These are phyloP conservation scores for Termitomyces sp. DNA, from an alignment of 768 basidiomycete genomes.

Conservation along the genomic window DNA sequence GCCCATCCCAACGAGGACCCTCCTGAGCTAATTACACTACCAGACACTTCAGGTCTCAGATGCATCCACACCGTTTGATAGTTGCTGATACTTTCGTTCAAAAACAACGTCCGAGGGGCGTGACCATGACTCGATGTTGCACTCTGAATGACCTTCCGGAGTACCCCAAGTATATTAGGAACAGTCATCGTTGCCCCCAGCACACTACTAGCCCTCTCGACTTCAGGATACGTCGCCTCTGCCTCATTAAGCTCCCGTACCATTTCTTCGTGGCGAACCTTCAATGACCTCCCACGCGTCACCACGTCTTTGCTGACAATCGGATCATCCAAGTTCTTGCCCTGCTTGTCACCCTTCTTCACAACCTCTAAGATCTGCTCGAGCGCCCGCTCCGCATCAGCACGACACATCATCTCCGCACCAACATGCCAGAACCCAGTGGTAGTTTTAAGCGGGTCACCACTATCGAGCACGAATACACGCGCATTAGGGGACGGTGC, in stretches of 20 bases:
- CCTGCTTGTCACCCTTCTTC: slow-evolving; percentile 18
- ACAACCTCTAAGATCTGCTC: slow-evolving; percentile 39
- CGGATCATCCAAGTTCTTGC: slow-evolving; percentile 12
- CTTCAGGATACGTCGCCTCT: slow-evolving; percentile 14
- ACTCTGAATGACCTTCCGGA: slow-evolving; percentile 34
- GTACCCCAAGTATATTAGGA: slow-evolving; percentile 42
- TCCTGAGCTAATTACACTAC: slow-evolving; percentile 49
- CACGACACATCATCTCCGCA: slow-evolving; percentile 53
- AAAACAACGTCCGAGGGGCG: slow-evolving; percentile 33
- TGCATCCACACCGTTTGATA: slow-evolving; percentile 52
- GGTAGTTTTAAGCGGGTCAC: slow-evolving; percentile 56
- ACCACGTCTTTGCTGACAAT: slow-evolving; percentile 12
- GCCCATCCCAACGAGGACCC: slow-evolving; percentile 68
- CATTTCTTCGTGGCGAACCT: slow-evolving; percentile 18
- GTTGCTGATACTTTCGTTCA: slow-evolving; percentile 64
- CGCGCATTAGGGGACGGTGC: slow-evolving; percentile 35
- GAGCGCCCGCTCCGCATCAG: slow-evolving; percentile 48
- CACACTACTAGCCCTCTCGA: not conserved
- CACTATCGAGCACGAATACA: slow-evolving; percentile 57
- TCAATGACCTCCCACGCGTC: slow-evolving; percentile 10
- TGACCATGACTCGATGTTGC: slow-evolving; percentile 33
- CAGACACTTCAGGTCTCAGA: slow-evolving; percentile 44
- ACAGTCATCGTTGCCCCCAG: slow-evolving; percentile 26
- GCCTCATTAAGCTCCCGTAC: too few relatives aligned
- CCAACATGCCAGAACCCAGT: slow-evolving; percentile 19